Base-by-base conservation (phyloP, 495 filamentous ascomycete genomes). In the Hypoxylon intermedium region DNA sequence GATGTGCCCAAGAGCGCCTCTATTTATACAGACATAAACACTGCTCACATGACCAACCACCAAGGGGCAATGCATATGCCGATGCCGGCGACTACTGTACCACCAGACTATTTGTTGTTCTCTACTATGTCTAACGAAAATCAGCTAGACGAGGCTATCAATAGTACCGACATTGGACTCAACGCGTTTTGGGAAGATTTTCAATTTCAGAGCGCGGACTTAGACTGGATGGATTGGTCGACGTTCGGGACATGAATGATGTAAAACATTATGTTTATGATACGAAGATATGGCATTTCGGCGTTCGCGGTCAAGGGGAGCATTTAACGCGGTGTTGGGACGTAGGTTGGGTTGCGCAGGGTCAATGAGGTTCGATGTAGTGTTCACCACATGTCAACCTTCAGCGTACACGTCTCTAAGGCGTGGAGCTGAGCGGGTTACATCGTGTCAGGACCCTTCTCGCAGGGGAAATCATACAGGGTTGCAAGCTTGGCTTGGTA, bases 191-290 rank as follows among this genome's bases (percentile, higher is more conserved):
- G 66, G 68, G 68, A 71, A 11, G 66, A 71, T 46, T 67, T 71
- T 28, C 68, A 63, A 34, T 71, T 71, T 28, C 68, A 71, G 40
- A 67, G 67, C 20, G 56, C 63, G 1, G 68, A 71, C 31, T 24
- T 71, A 50, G 68, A 71, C 30, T 71, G 68, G 68, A 71, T 71
- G 68, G 68, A 71, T 37, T 71, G 68, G 68, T 66, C 66, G 16
- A 69, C 68, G 6, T 71, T 69, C 37, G 53, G 62, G 12, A 56
- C 62, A 5, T 64, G 36, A 49, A 38, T 28, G 24, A 13, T 55
- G 55, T 65, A 60, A 18, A 53, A 46, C n/a, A 46, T 48, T 65
- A 11, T 19, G 52, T 30, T 33, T 47, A 23, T 54, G 9, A 9
- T 40, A 21, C 28, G 49, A 45, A 9, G 18, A 38, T 19, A 53